These are phyloP conservation scores for Exophiala xenobiotica DNA, from an alignment of 2,329 filamentous ascomycete genomes.

Conservation along the genomic window DNA sequence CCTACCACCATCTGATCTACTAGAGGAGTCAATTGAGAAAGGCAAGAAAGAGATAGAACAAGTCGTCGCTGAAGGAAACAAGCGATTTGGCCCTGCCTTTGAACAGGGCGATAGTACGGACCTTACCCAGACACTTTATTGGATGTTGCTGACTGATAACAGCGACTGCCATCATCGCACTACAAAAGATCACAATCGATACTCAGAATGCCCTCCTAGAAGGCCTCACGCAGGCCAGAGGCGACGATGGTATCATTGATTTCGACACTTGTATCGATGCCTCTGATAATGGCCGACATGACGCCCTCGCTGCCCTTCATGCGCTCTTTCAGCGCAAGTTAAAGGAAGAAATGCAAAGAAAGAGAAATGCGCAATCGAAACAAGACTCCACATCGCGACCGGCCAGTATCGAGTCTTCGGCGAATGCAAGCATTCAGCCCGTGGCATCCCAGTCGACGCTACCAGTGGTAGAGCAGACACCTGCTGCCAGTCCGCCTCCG, in stretches of 20 bases:
- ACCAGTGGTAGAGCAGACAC: not conserved
- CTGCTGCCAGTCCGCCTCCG: not conserved
- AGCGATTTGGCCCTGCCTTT: conserved; percentile 14
- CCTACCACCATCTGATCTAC: conserved; percentile 16
- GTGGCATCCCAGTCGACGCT: not conserved
- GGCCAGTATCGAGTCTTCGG: not conserved
- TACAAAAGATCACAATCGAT: conserved; percentile 14
- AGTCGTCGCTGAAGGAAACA: conserved; percentile 9
- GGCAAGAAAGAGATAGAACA: conserved; percentile 14
- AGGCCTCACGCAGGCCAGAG: conserved; percentile 13
- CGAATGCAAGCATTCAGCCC: not conserved
- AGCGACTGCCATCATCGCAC: conserved; percentile 15
- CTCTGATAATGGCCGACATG: conserved; percentile 12
- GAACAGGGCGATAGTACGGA: conserved; percentile 17
- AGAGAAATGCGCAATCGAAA: not conserved
- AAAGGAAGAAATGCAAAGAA: conserved; percentile 17
- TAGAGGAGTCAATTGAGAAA: conserved; percentile 18
- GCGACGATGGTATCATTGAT: conserved; percentile 19
- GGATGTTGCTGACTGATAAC: not conserved
- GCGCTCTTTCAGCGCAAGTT: conserved; percentile 14
- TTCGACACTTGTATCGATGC: conserved; percentile 18
- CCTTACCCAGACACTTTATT: not conserved
- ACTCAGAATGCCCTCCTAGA: conserved; percentile 19
- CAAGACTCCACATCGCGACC: not conserved
- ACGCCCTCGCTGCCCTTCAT: conserved; percentile 15